Base-by-base conservation (phyloP, 257 asterid species). In the Lycium barbarum region DNA sequence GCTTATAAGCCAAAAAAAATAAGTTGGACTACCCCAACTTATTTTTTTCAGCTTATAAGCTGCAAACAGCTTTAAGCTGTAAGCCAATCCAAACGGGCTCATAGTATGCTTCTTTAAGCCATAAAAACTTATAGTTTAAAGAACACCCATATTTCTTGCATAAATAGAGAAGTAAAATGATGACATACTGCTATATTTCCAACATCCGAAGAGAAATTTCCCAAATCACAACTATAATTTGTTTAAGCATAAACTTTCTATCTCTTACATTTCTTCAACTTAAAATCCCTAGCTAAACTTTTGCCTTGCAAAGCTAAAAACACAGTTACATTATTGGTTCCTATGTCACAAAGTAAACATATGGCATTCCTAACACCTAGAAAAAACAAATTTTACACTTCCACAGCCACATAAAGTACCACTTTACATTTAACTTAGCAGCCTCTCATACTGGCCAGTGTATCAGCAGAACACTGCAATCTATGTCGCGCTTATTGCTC, bases 401-500 rank as follows among this genome's bases (percentile, higher is more conserved):
- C 82, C 82, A 53, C 49, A 53, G 53, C 49, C 82, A 78, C 82
- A 78, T 53, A 53, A 49, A 53, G 35, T 33, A 78, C 82, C 82
- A 78, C 65, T 78, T 78, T 53, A 78, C 49, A 78, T 2, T 12
- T 14, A 78, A 53, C 26, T 76, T 51, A 53, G 82, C 9, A 53
- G 66, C 15, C 14, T 78, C 45, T 53, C 17, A 53, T 78, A 54
- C 5, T 33, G 82, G 82, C 49, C 51, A 78, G 81, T 40, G 54
- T 18, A 38, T 74, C 62, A 49, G 81, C 36, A 49, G 62, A 51
- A 0, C 33, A 78, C 7, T 8, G 49, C 2, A 1, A 78, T 33
- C 65, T 40, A 78, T 54, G 49, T 53, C 65, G 14, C 53, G 5
- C 57, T 22, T 59, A 20, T 91, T 88, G 91, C 85, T 95, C 98